phyloP scores from a whole-genome alignment of 352 stramenopile genomes.

The Phytophthora tentaculata region DNA sequence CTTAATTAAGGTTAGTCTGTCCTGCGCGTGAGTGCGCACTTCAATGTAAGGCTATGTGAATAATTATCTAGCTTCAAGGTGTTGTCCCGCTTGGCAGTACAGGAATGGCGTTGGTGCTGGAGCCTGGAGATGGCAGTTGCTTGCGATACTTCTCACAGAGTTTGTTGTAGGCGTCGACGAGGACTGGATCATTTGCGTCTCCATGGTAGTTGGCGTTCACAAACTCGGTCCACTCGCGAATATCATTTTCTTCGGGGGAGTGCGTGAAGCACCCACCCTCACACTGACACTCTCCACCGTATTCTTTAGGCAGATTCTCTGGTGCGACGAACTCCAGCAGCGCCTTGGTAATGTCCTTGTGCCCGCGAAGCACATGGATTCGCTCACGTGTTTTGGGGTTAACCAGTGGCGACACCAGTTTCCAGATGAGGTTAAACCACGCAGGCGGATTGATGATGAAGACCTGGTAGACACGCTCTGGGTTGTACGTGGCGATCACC shows the following conservation, averaged over 20 bases:
- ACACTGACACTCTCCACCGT: constrained; percentile 66
- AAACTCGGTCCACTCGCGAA: constrained; percentile 66
- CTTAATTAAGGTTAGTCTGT: constrained; percentile 9
- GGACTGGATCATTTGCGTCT: constrained; percentile 32
- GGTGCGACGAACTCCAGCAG: constrained; percentile 70
- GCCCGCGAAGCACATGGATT: constrained; percentile 66
- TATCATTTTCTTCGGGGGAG: constrained; percentile 70
- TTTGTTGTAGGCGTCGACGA: constrained; percentile 47
- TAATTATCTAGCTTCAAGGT: constrained; percentile 30
- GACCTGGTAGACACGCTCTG: constrained; percentile 72
- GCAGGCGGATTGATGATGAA: constrained; percentile 77
- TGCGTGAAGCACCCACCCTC: constrained; percentile 64
- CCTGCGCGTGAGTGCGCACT: constrained; percentile 16
- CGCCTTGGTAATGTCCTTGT: constrained; percentile 77
- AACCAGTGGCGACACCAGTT: constrained; percentile 72
- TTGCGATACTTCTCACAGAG: constrained; percentile 58
- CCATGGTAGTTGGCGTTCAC: constrained; percentile 53
- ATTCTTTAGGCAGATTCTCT: constrained; percentile 71
- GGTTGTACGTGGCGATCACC: constrained; percentile 73
- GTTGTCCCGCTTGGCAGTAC: constrained; percentile 15
- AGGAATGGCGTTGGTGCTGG: constrained; percentile 1
- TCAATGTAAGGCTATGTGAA: constrained; percentile 33
- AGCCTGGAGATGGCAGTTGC: constrained; percentile 36
- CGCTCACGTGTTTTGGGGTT: constrained; percentile 78
- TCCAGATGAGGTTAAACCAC: constrained; percentile 87